Conservation (phyloP, 768 basidiomycete genomes). For the Neoboletus subvelutipes region DNA sequence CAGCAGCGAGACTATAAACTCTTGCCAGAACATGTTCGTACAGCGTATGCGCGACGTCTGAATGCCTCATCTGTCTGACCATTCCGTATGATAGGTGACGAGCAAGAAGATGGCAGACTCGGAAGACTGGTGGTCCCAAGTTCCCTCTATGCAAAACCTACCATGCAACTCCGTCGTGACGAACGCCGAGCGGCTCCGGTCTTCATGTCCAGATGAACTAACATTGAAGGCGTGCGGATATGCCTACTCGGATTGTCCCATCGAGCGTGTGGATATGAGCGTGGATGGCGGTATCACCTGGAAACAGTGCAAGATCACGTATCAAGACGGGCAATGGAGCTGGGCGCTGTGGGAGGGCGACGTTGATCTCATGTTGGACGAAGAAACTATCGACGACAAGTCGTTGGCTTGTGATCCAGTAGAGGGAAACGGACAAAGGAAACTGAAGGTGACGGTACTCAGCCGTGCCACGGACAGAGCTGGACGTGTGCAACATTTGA, state of each 20-base stretch:
- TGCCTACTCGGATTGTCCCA: conserved; percentile 49
- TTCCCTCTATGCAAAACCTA: conserved; percentile 56
- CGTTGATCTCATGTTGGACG: conserved; percentile 34
- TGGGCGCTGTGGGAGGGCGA: conserved; percentile 70
- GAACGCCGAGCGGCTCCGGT: conserved; percentile 6
- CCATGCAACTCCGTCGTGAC: conserved; percentile 65
- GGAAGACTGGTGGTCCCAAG: conserved; percentile 48
- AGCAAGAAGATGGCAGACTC: conserved; percentile 25
- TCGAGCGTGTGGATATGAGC: conserved; percentile 51
- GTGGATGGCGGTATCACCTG: conserved; percentile 53
- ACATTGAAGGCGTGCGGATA: conserved; percentile 50
- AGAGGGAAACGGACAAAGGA: conserved; percentile 11
- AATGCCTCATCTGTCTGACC: not conserved
- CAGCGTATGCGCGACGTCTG: conserved; percentile 7
- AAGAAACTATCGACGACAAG: conserved; percentile 19
- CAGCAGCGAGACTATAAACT: conserved; percentile 73
- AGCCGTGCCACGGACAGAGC: conserved; percentile 54
- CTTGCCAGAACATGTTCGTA: conserved; percentile 48
- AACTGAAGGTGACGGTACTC: conserved; percentile 25
- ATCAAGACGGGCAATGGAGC: conserved; percentile 66
- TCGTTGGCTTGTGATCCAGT: not conserved
- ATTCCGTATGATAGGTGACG: conserved; percentile 18
- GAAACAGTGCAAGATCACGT: conserved; percentile 50
- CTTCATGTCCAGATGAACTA: conserved; percentile 22
- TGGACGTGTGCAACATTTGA: conserved; percentile 49